phyloP scores from a whole-genome alignment of 1,284 basidiomycete genomes.

The Trichosporon sp. region DNA sequence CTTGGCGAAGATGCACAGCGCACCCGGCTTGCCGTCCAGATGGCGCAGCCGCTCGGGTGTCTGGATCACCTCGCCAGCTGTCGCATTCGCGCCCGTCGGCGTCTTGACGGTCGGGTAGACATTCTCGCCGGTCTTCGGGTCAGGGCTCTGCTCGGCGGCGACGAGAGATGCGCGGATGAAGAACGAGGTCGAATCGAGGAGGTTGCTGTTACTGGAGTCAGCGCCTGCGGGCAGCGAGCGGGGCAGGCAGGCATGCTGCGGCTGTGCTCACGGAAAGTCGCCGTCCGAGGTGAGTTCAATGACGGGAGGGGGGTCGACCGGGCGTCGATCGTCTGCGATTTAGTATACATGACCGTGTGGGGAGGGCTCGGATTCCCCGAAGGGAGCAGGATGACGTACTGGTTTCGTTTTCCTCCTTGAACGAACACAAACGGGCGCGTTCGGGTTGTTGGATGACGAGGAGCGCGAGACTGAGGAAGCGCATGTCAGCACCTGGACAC shows the following conservation, averaged over 20 bases:
- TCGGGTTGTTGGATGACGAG: conserved; percentile 48
- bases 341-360: not conserved
- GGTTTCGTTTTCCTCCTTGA: conserved; percentile 52
- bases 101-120: conserved; percentile 41
- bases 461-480: conserved; percentile 17
- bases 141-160: conserved; percentile 19
- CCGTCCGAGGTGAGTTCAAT: conserved; percentile 35
- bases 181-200: conserved; percentile 36
- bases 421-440: conserved; percentile 48
- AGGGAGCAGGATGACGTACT: conserved; percentile 32
- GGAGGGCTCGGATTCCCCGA: not conserved
- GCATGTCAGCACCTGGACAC: not conserved
- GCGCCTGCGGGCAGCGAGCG: not conserved
- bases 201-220: conserved; percentile 20
- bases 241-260: not conserved
- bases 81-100: conserved; percentile 45
- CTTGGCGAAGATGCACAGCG: conserved; percentile 50
- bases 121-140: conserved; percentile 2
- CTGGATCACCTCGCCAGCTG: conserved; percentile 48
- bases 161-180: conserved; percentile 45
- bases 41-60: conserved; percentile 46
- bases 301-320: conserved; percentile 51
- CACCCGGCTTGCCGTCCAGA: conserved; percentile 38
- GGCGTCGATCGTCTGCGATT: conserved; percentile 42
- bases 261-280: conserved; percentile 15